Percentiles rank a stretch among this genome's conserved stretches.
phyloP scores from a whole-genome alignment of 2,329 filamentous ascomycete species.

The Neodidymelliopsis sp. region DNA sequence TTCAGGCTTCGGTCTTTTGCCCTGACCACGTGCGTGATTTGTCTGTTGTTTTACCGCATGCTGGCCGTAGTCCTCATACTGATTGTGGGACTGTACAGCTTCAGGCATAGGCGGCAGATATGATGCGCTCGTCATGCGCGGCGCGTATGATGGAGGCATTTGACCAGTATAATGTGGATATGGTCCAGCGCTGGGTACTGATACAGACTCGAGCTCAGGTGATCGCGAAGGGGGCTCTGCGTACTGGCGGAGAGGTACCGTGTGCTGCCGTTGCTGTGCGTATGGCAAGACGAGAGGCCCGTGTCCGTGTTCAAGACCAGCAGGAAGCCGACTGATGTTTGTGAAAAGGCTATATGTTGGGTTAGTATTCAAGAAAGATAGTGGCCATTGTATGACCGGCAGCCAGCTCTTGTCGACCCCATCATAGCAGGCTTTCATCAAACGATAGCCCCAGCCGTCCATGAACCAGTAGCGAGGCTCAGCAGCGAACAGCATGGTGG shows the following conservation, averaged over 20 bases:
- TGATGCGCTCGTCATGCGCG: slow-evolving; percentile 4
- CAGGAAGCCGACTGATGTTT: neutral
- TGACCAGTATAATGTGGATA: slow-evolving; percentile 5
- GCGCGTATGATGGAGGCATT: slow-evolving; percentile 7
- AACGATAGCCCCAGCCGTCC: slow-evolving; percentile 41
- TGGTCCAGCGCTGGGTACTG: neutral
- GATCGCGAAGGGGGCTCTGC: neutral
- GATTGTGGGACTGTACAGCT: neutral
- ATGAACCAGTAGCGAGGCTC: slow-evolving; percentile 52
- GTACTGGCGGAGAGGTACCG: slow-evolving; percentile 10
- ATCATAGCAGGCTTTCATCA: slow-evolving; percentile 34
- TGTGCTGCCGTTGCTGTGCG: slow-evolving; percentile 5
- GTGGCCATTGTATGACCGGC: slow-evolving; percentile 36
- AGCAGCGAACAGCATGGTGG: slow-evolving; percentile 43
- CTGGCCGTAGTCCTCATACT: neutral
- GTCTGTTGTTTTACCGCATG: neutral
- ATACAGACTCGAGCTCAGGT: neutral
- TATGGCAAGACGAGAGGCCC: neutral
- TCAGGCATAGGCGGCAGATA: slow-evolving; percentile 7
- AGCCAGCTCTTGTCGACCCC: slow-evolving; percentile 36
- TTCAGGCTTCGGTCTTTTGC: neutral
- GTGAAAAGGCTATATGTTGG: slow-evolving; percentile 15
- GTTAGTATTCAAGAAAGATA: slow-evolving; percentile 24
- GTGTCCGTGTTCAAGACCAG: neutral
- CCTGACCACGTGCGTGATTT: neutral